Evolutionary conservation across 495 filamentous ascomycete species (phyloP), one percentile per base, ranked within the genome.

Genomic region (Penicillium taxi): DNA sequence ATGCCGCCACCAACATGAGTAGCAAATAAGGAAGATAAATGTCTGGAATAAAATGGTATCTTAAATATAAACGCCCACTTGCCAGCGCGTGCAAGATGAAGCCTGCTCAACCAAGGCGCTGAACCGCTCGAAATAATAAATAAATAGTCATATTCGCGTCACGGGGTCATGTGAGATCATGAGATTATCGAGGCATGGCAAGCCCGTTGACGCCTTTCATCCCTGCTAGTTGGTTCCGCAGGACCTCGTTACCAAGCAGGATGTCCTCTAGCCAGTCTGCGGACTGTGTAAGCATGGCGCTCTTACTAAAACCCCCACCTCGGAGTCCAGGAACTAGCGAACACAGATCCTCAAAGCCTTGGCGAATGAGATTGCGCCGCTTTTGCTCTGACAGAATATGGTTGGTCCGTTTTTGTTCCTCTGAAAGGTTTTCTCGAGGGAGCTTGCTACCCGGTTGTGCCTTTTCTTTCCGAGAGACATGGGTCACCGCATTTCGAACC

Each of bases 371-470:
- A 20, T 81, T 80, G 34, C 88, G 73, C 27, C 88, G 76, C 55
- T 88, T 89, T 58, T 91, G 82, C 57, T 96, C 88, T 23, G 86
- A 93, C 33, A 75, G 69, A 47, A 94, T 93, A 55, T 95, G 88
- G 43, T 94, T 93, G 42, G 77, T 78, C 26, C 86, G 68, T 61
- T 91, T 94, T 55, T 94, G 81, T 37, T 82, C 80, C 41, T 88
- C 84, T 0, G 80, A 80, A 18, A 95, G 69, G 47, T 90, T 90
- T 55, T 87, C 81, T 15, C 86, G 74, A 1, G 69, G 55, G 2
- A 63, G 19, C 56, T 80, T 85, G 30, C 50, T 44, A 17, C 48
- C 50, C 23, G 52, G 48, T 7, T 48, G 56, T 1, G 55, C 22
- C 30, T 56, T 54, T 8, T 53, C 42, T 41, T 63, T 67, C 22